A percentile compares a stretch with the other conserved stretches of the same genome.
phyloP scores from a whole-genome alignment of 2,329 filamentous ascomycete species.

The Leptoxyphium fumago region DNA sequence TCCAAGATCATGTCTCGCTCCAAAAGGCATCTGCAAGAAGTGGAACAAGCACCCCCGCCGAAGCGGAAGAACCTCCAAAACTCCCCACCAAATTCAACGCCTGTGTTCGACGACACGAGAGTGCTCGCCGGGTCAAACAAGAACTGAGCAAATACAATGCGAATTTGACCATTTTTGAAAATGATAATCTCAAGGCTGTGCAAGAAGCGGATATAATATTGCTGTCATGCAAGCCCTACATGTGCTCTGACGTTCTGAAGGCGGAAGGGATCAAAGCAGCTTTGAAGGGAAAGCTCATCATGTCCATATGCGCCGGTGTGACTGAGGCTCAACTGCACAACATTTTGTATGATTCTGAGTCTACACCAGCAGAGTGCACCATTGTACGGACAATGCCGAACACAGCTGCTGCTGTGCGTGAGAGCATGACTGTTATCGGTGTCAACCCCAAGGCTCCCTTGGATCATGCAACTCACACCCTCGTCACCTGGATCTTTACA shows the following conservation, averaged over 20 bases:
- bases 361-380: slow-evolving; percentile 39
- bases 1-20: slow-evolving; percentile 18
- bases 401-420: slow-evolving; percentile 61
- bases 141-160: slow-evolving; percentile 49
- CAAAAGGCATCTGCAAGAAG: slow-evolving; percentile 11
- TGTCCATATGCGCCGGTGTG: slow-evolving; percentile 69
- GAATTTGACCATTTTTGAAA: slow-evolving; percentile 51
- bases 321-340: slow-evolving; percentile 52
- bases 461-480: slow-evolving; percentile 33
- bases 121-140: slow-evolving; percentile 52
- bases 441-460: slow-evolving; percentile 40
- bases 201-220: slow-evolving; percentile 58
- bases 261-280: slow-evolving; percentile 56
- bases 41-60: slow-evolving; percentile 18
- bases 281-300: slow-evolving; percentile 63
- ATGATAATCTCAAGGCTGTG: slow-evolving; percentile 56
- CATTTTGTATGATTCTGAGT: slow-evolving; percentile 40
- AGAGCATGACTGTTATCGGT: slow-evolving; percentile 68
- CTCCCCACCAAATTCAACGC: slow-evolving; percentile 67
- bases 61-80: slow-evolving; percentile 29
- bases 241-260: slow-evolving; percentile 52
- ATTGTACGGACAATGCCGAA: slow-evolving; percentile 76
- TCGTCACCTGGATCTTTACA: slow-evolving; percentile 65
- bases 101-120: slow-evolving; percentile 57
- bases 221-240: slow-evolving; percentile 67